Evolutionary conservation across 768 basidiomycete species (phyloP), one percentile per base, ranked within the genome.

Genomic region (Clavaria fumosa): DNA sequence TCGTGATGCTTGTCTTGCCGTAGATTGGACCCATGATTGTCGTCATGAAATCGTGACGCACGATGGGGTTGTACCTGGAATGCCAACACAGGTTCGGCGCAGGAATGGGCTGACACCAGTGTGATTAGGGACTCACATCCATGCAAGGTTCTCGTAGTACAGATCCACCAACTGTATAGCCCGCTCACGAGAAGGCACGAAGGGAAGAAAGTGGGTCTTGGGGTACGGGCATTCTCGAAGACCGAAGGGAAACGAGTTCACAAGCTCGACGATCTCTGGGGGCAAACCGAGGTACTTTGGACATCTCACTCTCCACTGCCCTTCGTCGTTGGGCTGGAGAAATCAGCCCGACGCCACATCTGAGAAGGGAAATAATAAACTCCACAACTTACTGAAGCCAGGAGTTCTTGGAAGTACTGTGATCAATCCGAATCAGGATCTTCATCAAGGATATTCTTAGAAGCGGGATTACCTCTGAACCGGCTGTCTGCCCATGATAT

Each of bases 401-500:
- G 50, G 11, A 64, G 46, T 37, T 58, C 60, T 45, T 64, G 55
- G 23, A 64, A 55, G 41, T 61, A 63, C 62, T 63, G 38, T 20
- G n/a, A n/a, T n/a, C n/a, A n/a, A n/a, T n/a, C n/a, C n/a, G n/a
- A n/a, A n/a, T n/a, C n/a, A n/a, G n/a, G n/a, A n/a, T n/a, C n/a
- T n/a, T n/a, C n/a, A n/a, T n/a, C n/a, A n/a, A n/a, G n/a, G n/a
- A n/a, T n/a, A n/a, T n/a, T n/a, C n/a, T n/a, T n/a, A n/a, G n/a
- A n/a, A n/a, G n/a, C n/a, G n/a, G n/a, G n/a, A n/a, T 36, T 43
- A 69, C 70, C 60, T 70, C 69, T 17, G 68, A 64, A 12, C 62
- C 56, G 17, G 68, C 61, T 4, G 64, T 62, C 41, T 61, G 64
- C 9, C 70, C 69, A 43, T 66, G 64, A 49, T 70, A 71, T 40